Conservation (phyloP, 192 early-diverging fungal species). For the Gamsiella multidivaricata region DNA sequence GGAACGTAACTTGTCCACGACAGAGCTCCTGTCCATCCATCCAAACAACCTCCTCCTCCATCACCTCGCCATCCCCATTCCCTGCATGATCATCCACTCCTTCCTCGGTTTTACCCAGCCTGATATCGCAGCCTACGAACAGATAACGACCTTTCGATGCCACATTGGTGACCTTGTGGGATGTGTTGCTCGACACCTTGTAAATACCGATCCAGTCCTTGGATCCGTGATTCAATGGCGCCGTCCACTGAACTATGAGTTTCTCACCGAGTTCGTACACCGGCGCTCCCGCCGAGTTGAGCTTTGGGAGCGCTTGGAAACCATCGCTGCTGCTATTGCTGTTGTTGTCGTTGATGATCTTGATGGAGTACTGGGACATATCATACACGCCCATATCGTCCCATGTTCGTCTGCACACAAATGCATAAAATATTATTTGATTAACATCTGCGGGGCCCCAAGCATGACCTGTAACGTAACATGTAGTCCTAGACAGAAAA, state of each 20-base stretch:
- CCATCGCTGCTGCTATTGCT: too few relatives aligned
- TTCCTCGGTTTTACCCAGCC: conserved; percentile 55
- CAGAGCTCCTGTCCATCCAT: conserved; percentile 43
- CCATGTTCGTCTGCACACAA: conserved; percentile 30
- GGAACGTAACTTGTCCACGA: conserved; percentile 60
- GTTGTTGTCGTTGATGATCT: conserved; percentile 3
- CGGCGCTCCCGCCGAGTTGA: conserved; percentile 4
- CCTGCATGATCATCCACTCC: conserved; percentile 61
- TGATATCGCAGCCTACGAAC: conserved; percentile 64
- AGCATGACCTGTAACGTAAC: too few relatives aligned
- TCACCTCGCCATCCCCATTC: conserved; percentile 39
- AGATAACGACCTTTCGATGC: conserved; percentile 78
- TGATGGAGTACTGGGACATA: conserved; percentile 54
- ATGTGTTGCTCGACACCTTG: conserved; percentile 80
- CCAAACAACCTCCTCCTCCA: conserved; percentile 42
- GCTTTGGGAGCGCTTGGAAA: background rate
- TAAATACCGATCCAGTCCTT: conserved; percentile 97
- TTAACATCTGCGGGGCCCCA: too few relatives aligned
- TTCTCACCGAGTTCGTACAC: conserved; percentile 79
- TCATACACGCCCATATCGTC: conserved; percentile 59
- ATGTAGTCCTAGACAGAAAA: background rate
- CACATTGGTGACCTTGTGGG: conserved; percentile 76
- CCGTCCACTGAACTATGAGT: conserved; percentile 79
- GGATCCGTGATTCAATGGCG: conserved; percentile 71
- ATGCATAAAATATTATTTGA: background rate